These are phyloP conservation scores for Pyrenophora teres DNA, from an alignment of 2,329 filamentous ascomycete species.

Conservation along the genomic window DNA sequence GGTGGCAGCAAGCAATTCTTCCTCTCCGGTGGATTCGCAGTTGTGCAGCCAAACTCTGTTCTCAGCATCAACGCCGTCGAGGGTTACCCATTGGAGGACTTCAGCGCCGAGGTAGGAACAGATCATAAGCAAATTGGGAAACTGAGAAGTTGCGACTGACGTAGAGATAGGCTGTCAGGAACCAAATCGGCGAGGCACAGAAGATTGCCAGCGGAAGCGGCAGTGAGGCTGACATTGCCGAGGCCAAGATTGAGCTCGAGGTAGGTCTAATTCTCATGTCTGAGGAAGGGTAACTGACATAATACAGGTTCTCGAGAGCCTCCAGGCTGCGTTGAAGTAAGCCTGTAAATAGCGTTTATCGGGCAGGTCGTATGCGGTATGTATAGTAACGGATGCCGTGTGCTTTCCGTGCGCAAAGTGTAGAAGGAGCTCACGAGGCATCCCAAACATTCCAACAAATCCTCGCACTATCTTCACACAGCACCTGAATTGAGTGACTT, in stretches of 20 bases:
- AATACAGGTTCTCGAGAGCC: constrained; percentile 75
- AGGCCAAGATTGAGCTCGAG: constrained; percentile 99
- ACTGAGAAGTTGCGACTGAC: constrained; percentile 18
- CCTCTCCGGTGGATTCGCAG: constrained; percentile 95
- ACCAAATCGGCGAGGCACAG: constrained; percentile 92
- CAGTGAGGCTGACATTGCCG: constrained; percentile 95
- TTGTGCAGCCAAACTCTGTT: constrained; percentile 91
- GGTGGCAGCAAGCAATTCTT: constrained; percentile 96
- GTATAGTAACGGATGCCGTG: constrained; percentile 20
- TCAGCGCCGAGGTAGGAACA: constrained; percentile 74
- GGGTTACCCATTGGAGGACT: constrained; percentile 92
- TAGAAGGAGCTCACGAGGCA: constrained; percentile 42
- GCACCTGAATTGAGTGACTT: constrained; percentile 24
- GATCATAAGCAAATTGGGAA: not conserved
- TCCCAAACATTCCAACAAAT: constrained; percentile 27
- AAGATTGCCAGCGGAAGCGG: constrained; percentile 90
- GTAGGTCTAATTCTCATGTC: constrained; percentile 56
- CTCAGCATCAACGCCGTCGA: constrained; percentile 99
- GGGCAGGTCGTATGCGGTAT: constrained; percentile 23
- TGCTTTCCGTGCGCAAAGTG: constrained; percentile 38
- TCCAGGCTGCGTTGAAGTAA: constrained; percentile 82
- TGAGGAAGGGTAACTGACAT: constrained; percentile 43
- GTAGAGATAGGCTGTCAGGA: constrained; percentile 67
- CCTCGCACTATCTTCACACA: constrained; percentile 8
- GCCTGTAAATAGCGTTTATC: constrained; percentile 53